Evolutionary conservation across 1,284 basidiomycete species (phyloP), one percentile per base, ranked within the genome.

Genomic region (Pholiota adiposa): DNA sequence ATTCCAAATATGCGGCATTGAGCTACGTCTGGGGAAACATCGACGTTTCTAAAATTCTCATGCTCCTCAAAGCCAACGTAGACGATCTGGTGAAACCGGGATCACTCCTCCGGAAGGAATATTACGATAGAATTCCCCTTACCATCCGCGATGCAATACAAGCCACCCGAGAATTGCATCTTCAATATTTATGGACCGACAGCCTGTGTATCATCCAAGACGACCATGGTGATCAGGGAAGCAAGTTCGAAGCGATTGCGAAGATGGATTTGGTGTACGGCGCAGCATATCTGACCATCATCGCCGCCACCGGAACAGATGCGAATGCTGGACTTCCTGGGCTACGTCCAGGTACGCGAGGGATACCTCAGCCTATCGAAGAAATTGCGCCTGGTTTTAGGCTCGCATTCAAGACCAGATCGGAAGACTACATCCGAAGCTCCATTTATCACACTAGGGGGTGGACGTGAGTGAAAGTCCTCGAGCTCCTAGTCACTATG

Each of bases 131-230:
- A 36, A 58, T 52, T 21, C 56, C 56, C 12, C 23, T 33, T 36
- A 62, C 56, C 6, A 56, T 58, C n/a, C 60, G 58, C 11, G 51
- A 63, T 43, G 61, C 61, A 6, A 63, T 63, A 16, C 48, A 55
- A 11, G 60, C 55, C 2, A 53, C 52, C 8, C 25, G 53, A 21
- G 53, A 62, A 40, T 41, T 62, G n/a, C 8, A 41, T 23, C 25
- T 62, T 12, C 60, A 53, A 12, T 62, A 62, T 51, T 11, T 62
- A n/a, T 62, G 60, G 60, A 56, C 58, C 21, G 60, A 62, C 38
- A 62, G 56, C 21, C 56, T 62, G 12, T 62, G 60, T 29, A 58
- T 62, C 14, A 41, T 62, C 21, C 60, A 62, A 33, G 60, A 63
- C 33, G 61, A 59, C 34, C n/a, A 41, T 8, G 61, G 49, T 4